A percentile compares a stretch with the other conserved stretches of the same genome.
These are phyloP conservation scores for Albugo laibachii DNA, from an alignment of 352 stramenopile genomes.

Conservation along the genomic window DNA sequence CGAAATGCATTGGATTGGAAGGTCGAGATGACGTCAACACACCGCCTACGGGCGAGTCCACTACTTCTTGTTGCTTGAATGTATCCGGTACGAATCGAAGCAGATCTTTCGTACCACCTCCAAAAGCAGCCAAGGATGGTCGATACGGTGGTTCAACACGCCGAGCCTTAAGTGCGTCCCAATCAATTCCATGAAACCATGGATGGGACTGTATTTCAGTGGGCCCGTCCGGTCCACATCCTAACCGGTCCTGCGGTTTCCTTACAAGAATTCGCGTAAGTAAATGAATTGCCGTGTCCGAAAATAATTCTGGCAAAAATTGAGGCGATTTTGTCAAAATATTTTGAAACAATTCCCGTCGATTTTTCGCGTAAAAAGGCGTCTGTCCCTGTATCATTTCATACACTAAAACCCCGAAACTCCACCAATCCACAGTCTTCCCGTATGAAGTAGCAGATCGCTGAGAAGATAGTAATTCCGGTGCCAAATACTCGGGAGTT, in stretches of 20 bases:
- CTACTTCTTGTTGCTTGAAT: constrained; percentile 75
- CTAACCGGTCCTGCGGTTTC: constrained; percentile 40
- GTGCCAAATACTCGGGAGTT: constrained; percentile 49
- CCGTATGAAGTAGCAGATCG: constrained; percentile 37
- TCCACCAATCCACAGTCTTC: constrained; percentile 69
- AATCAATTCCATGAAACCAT: constrained; percentile 64
- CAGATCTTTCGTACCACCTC: constrained; percentile 1
- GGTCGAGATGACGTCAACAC: constrained; percentile 15
- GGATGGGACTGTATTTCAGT: constrained; percentile 67
- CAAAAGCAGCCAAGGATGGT: constrained; percentile 13
- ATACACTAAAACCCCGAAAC: constrained; percentile 58
- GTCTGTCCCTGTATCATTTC: constrained; percentile 51
- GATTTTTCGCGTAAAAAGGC: constrained; percentile 64
- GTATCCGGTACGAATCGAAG: constrained; percentile 16
- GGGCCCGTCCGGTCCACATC: constrained; percentile 30
- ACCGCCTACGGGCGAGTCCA: constrained; percentile 29
- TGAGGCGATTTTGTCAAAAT: constrained; percentile 50
- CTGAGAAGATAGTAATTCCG: constrained; percentile 53
- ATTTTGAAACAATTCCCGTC: constrained; percentile 72
- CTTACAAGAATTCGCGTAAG: constrained; percentile 50
- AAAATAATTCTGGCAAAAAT: constrained; percentile 28
- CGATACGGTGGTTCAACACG: constrained; percentile 51
- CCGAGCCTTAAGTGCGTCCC: constrained; percentile 47
- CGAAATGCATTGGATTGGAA: constrained; percentile 48
- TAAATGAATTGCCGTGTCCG: constrained; percentile 40